Conservation (phyloP, 2,329 filamentous ascomycete species). For the Chaetomiaceae sp. region DNA sequence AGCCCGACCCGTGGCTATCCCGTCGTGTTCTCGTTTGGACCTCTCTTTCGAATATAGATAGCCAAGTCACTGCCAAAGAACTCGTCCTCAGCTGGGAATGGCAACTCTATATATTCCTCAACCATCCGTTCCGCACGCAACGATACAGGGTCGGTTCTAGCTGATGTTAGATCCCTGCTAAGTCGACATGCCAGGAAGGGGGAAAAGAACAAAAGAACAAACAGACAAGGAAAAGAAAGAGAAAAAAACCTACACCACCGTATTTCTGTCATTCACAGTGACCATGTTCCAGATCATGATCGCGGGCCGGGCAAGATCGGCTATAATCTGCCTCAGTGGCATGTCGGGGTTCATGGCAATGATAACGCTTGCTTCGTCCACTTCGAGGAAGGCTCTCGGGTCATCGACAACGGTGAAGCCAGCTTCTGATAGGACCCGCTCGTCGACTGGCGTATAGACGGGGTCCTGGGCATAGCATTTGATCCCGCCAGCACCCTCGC, state of each 20-base stretch:
- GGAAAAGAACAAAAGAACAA: too few relatives aligned
- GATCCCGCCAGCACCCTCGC: not conserved
- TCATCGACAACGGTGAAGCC: slow-evolving; percentile 1
- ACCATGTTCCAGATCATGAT: slow-evolving; percentile 1
- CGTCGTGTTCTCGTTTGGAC: not conserved
- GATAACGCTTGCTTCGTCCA: slow-evolving; percentile 5
- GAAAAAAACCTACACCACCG: not conserved
- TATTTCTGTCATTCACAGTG: not conserved
- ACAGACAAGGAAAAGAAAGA: not conserved
- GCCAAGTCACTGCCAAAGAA: not conserved
- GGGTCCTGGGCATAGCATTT: slow-evolving; percentile 14
- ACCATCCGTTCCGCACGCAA: slow-evolving; percentile 1
- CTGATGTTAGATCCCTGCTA: not conserved
- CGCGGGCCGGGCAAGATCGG: slow-evolving; percentile 4
- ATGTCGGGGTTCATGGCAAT: not conserved
- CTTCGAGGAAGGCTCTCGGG: not conserved
- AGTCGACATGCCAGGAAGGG: too few relatives aligned
- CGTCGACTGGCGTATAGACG: slow-evolving; percentile 1
- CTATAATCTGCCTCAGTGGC: not conserved
- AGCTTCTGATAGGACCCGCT: not conserved
- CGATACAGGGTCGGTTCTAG: not conserved
- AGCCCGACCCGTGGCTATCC: not conserved
- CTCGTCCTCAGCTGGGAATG: not conserved
- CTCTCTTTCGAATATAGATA: not conserved
- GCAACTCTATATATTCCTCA: slow-evolving; percentile 1